Evolutionary conservation across 2,329 filamentous ascomycete species (phyloP), one percentile per base, ranked within the genome.

Genomic region (Amauroascus verrucosus): DNA sequence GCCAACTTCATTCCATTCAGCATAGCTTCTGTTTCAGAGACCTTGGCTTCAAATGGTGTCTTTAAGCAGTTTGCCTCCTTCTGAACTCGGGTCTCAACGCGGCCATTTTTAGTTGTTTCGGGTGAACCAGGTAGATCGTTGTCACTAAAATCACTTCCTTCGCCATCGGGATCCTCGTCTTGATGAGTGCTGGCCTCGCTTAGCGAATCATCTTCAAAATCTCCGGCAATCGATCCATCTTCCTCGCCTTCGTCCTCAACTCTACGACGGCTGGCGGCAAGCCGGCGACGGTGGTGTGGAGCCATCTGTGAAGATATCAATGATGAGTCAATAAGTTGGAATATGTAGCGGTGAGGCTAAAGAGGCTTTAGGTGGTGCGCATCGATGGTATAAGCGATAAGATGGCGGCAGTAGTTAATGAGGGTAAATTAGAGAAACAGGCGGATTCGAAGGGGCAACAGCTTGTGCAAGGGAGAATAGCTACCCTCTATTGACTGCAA

Each of bases 1-100:
- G 72, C 67, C 46, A 79, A 65, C 51, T 72, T 75, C 44, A 82
- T 62, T 22, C 79, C 80, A 55, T 80, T 80, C 69, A 82, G 70
- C 79, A 82, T 82, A 20, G 75, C 74, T 59, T 81, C 75, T 2
- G 80, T 82, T 62, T 83, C 80, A 38, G 75, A 72, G 28, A 74
- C 68, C 2, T 72, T 66, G 47, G 71, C 57, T 56, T 64, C 60
- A 61, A 67, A 60, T 11, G 59, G 58, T 61, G 60, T 63, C 59
- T 66, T 70, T 54, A 55, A 52, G 48, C 69, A 67, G 57, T 70
- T 73, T 48, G 65, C 61, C 56, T 65, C 69, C 53, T 60, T 61
- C 56, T 66, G 59, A 28, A 18, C 8, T 48, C 20, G 26, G 20
- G 28, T 24, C 22, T 40, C 43, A 18, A 30, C 26, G 11, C 24